These are phyloP conservation scores for Fusarium redolens DNA, from an alignment of 2,329 filamentous ascomycete genomes.

Conservation along the genomic window DNA sequence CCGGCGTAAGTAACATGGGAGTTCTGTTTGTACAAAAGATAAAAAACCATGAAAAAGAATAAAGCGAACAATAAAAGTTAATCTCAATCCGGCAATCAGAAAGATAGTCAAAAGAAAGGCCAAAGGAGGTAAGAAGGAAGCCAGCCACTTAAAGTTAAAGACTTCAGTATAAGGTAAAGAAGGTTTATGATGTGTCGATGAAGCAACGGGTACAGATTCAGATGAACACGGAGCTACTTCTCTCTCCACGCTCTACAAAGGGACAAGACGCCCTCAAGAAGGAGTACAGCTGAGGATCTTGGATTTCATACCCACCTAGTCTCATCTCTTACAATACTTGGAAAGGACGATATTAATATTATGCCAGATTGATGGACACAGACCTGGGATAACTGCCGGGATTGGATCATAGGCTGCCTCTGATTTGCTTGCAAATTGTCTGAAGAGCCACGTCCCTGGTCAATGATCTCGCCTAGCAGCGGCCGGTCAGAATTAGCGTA, in stretches of 20 bases:
- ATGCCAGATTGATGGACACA: constrained; percentile 18
- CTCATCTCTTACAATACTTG: background rate
- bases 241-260: background rate
- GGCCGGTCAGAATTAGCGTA: constrained; percentile 23
- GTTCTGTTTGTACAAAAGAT: background rate
- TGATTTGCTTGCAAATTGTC: constrained; percentile 24
- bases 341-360: constrained; percentile 6
- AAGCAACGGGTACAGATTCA: constrained; percentile 13
- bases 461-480: constrained; percentile 35
- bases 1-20: constrained; percentile 8
- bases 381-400: constrained; percentile 33
- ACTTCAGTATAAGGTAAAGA: background rate
- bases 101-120: background rate
- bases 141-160: constrained; percentile 9
- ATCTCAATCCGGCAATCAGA: constrained; percentile 5
- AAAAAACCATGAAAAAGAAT: background rate
- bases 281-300: background rate
- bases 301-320: background rate
- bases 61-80: background rate
- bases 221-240: background rate
- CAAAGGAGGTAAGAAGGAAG: background rate
- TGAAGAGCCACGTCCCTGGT: constrained; percentile 20
- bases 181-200: constrained; percentile 11
- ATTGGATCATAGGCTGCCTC: constrained; percentile 12
- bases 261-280: background rate